Conservation (phyloP, 1,139 yeast species). For the Debaryomyces fabryi region DNA sequence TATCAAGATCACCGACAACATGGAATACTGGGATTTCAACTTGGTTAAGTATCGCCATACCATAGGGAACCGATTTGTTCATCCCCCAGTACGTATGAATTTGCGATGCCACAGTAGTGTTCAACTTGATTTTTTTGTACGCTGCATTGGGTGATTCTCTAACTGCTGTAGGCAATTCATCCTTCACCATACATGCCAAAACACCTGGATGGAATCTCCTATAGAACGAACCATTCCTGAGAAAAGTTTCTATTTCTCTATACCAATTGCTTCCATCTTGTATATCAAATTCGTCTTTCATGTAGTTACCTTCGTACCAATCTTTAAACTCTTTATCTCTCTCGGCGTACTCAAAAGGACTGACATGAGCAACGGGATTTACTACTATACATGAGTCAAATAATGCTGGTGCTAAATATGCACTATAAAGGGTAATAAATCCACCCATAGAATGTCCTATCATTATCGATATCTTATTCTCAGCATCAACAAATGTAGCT, state of each 20-base stretch:
- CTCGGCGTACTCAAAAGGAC: conserved; percentile 11
- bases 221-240: conserved; percentile 43
- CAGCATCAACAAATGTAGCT: conserved; percentile 24
- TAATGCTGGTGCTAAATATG: conserved; percentile 46
- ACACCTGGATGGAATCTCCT: conserved; percentile 44
- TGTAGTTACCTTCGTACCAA: conserved; percentile 13
- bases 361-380: conserved; percentile 54
- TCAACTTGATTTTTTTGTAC: conserved; percentile 2
- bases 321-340: conserved; percentile 11
- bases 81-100: conserved; percentile 11
- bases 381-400: conserved; percentile 52
- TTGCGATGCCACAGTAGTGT: conserved; percentile 12
- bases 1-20: conserved; percentile 14
- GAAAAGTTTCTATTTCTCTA: conserved; percentile 37
- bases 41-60: neutral
- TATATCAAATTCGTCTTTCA: conserved; percentile 12
- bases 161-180: conserved; percentile 20
- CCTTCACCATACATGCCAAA: conserved; percentile 36
- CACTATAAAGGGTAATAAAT: conserved; percentile 45
- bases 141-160: neutral
- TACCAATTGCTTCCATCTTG: conserved; percentile 16
- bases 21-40: conserved; percentile 16
- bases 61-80: conserved; percentile 3
- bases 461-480: conserved; percentile 35
- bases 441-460: conserved; percentile 75